phyloP scores from a whole-genome alignment of 345 rosid species.

The Citropsis articulata region DNA sequence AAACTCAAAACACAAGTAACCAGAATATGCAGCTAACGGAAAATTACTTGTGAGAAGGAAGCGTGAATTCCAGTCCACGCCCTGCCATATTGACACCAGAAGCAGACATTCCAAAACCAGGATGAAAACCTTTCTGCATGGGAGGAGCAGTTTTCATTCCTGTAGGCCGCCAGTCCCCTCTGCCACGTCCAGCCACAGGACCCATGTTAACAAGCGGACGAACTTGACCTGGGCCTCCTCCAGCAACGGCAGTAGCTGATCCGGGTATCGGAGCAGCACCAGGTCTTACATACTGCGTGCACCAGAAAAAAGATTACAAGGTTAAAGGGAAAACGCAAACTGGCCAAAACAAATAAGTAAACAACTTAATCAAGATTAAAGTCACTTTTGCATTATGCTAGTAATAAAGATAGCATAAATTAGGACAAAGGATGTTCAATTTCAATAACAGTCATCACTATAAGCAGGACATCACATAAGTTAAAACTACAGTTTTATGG shows the following conservation, averaged over 20 bases:
- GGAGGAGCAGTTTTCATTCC: slow-evolving; percentile 66
- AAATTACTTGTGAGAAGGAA: slow-evolving; percentile 96
- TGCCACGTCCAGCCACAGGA: slow-evolving; percentile 78
- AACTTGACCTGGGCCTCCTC: slow-evolving; percentile 65
- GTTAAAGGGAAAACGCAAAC: slow-evolving; percentile 17
- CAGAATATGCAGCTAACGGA: slow-evolving; percentile 13
- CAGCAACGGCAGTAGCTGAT: slow-evolving; percentile 46
- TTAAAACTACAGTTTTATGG: background rate
- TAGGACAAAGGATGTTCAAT: background rate
- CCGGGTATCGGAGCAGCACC: slow-evolving; percentile 86
- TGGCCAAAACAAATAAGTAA: slow-evolving; percentile 6
- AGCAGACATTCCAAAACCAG: slow-evolving; percentile 51
- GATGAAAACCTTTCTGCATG: slow-evolving; percentile 75
- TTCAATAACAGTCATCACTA: background rate
- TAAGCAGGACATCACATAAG: background rate
- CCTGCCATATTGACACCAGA: slow-evolving; percentile 71
- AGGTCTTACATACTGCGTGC: slow-evolving; percentile 95
- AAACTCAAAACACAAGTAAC: background rate
- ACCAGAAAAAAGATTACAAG: slow-evolving; percentile 23
- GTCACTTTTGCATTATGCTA: slow-evolving; percentile 5
- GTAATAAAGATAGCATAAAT: background rate
- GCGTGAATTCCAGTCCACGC: slow-evolving; percentile 88
- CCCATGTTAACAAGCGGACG: slow-evolving; percentile 68
- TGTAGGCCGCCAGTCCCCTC: slow-evolving; percentile 90
- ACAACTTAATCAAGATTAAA: slow-evolving; percentile 7